Evolutionary conservation across 2,329 filamentous ascomycete species (phyloP).

Genomic region (Fusarium penzigii): DNA sequence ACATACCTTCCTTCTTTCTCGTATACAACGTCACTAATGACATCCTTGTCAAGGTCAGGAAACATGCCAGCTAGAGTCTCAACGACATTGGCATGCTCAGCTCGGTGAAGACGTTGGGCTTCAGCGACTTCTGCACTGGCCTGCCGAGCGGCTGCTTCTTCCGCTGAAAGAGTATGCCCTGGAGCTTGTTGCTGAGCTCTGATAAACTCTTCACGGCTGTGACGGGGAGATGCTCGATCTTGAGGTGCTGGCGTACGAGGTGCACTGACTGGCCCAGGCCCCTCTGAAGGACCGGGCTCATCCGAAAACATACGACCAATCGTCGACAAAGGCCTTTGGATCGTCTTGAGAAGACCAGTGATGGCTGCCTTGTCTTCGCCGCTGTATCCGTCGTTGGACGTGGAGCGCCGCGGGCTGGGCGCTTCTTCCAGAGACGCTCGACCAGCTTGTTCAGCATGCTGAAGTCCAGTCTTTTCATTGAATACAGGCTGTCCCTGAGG

Average conservation of each 20-base stretch:
- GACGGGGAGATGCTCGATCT: constrained; percentile 33
- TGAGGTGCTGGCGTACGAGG: constrained; percentile 40
- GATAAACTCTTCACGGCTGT: constrained; percentile 31
- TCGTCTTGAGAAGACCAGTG: constrained; percentile 80
- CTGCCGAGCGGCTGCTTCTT: constrained; percentile 87
- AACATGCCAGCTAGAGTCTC: constrained; percentile 97
- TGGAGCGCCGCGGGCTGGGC: constrained; percentile 52
- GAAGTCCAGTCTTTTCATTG: constrained; percentile 45
- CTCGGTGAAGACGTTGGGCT: constrained; percentile 76
- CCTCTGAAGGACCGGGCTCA: constrained; percentile 46
- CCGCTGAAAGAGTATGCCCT: constrained; percentile 62
- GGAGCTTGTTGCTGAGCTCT: constrained; percentile 37
- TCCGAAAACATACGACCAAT: constrained; percentile 95
- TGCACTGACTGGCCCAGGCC: constrained; percentile 33
- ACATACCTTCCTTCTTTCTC: constrained; percentile 91
- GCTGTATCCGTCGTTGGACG: constrained; percentile 54
- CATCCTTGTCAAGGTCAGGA: constrained; percentile 86
- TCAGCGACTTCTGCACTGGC: constrained; percentile 89
- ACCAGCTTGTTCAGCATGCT: constrained; percentile 32
- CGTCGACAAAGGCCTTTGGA: constrained; percentile 85
- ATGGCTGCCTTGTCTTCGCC: constrained; percentile 79
- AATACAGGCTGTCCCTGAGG: constrained; percentile 40
- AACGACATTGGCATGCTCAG: constrained; percentile 87
- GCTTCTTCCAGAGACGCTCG: constrained; percentile 45
- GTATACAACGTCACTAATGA: constrained; percentile 95